Percentiles rank a stretch among this genome's conserved stretches.
Conservation (phyloP, 768 basidiomycete genomes). For the Chlorophyllum brunneum region DNA sequence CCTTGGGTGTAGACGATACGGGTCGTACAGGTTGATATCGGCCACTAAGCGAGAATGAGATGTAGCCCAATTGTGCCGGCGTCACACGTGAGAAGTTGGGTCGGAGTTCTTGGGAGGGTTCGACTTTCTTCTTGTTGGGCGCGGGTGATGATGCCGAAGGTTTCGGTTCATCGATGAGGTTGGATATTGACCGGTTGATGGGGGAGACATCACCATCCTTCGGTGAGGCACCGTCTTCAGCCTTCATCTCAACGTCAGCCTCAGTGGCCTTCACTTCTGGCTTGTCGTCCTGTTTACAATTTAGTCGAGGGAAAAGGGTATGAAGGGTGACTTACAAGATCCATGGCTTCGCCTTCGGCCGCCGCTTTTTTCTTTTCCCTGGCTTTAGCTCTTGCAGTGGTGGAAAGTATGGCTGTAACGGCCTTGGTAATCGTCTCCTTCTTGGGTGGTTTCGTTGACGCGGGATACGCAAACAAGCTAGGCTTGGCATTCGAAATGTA, state of each 20-base stretch:
- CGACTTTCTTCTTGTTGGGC: conserved; percentile 63
- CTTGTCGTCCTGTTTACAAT: conserved; percentile 30
- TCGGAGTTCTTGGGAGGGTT: conserved; percentile 72
- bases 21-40: conserved; percentile 90
- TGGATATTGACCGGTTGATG: conserved; percentile 49
- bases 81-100: conserved; percentile 92
- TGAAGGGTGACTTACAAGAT: conserved; percentile 53
- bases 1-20: conserved; percentile 49
- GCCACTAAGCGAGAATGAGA: conserved; percentile 74
- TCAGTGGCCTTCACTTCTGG: conserved; percentile 34
- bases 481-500: conserved; percentile 88
- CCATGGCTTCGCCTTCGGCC: conserved; percentile 78
- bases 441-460: conserved; percentile 81
- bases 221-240: conserved; percentile 39
- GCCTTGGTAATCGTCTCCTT: conserved; percentile 92
- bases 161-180: conserved; percentile 41
- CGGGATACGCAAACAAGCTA: conserved; percentile 90
- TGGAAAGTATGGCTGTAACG: conserved; percentile 92
- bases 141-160: conserved; percentile 30
- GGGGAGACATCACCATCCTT: conserved; percentile 57
- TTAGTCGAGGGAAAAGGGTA: conserved; percentile 50
- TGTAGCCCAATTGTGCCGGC: conserved; percentile 80
- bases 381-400: conserved; percentile 95
- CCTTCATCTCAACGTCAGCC: conserved; percentile 77
- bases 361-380: conserved; percentile 91